Conservation (phyloP, 176 grass and related monocot genomes). For the Aegilops longissima region DNA sequence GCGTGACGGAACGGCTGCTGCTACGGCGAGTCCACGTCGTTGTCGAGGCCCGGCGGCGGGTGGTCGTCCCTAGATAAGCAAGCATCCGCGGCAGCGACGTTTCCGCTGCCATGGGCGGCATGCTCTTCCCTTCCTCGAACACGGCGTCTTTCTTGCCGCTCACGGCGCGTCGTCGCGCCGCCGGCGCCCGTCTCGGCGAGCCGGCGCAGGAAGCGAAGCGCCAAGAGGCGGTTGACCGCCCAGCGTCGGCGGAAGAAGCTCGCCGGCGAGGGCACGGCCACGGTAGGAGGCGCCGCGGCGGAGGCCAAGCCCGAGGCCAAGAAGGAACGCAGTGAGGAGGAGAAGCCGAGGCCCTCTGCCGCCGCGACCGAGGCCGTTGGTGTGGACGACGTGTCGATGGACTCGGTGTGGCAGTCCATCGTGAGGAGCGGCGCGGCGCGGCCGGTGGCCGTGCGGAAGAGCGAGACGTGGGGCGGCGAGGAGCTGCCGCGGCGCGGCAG, state of each 20-base stretch:
- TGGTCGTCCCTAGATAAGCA: too few relatives aligned
- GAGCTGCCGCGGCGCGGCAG: constrained; percentile 5
- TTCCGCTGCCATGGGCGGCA: too few relatives aligned
- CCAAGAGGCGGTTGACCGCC: constrained; percentile 6
- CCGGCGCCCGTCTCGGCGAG: too few relatives aligned
- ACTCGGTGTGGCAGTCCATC: constrained; percentile 53
- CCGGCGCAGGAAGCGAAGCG: not conserved
- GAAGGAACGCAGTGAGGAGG: not conserved
- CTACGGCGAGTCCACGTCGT: too few relatives aligned
- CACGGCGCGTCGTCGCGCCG: too few relatives aligned
- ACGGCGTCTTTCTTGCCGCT: too few relatives aligned
- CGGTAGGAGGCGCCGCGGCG: too few relatives aligned
- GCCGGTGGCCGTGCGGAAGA: constrained; percentile 53
- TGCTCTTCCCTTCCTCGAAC: too few relatives aligned
- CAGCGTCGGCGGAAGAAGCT: constrained; percentile 13
- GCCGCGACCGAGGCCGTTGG: not conserved
- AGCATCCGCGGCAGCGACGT: too few relatives aligned
- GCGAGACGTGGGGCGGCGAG: constrained; percentile 61
- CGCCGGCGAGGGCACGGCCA: not conserved
- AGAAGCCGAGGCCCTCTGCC: not conserved
- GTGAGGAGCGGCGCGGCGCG: constrained; percentile 5
- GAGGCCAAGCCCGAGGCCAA: not conserved
- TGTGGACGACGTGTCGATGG: constrained; percentile 30
- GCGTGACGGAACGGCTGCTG: too few relatives aligned
- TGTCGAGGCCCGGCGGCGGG: too few relatives aligned